Evolutionary conservation across 2,329 filamentous ascomycete genomes (phyloP), one percentile per base, ranked within the genome.

Genomic region (Pseudogymnoascus pannorum): DNA sequence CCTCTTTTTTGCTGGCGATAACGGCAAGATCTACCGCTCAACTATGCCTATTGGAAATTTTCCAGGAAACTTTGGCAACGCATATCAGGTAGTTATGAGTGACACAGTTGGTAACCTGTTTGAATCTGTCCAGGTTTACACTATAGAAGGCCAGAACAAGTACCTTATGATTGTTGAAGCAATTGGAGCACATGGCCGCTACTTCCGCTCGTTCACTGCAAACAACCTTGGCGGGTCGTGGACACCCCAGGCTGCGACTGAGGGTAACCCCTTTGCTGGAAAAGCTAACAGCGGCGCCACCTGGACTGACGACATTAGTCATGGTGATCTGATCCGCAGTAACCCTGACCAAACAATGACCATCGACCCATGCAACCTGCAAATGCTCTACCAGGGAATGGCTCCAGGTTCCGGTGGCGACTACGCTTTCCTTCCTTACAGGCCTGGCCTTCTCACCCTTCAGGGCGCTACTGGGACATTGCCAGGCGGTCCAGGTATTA

Each of bases 111-210:
- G 81, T 69, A 82, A 85, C 68, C 76, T 88, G 1, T 87, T 87
- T 70, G 86, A 88, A 68, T 84, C 84, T 0, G 83, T 87, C 0
- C 81, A 87, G 66, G 85, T 88, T 44, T 88, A 88, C 74, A 85
- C 78, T 1, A 67, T 87, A 62, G 54, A 77, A 31, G 81, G 80
- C 33, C 75, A 79, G 66, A 76, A 75, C 64, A 57, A 79, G 65
- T 88, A 87, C 72, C 79, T 88, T 60, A 87, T 88, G 82, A 79
- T 88, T n/a, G 83, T 88, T 38, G 86, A 88, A 71, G 76, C 82
- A 0, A 81, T 82, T 44, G 85, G 85, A 0, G 36, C 71, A 0
- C 73, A 77, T 29, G 85, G 85, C 0, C 79, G 85, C 2, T 88
- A 82, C 72, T 87, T 88, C 80, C 83, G 85, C 62, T 87, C 84